Base-by-base conservation (phyloP, 176 grass and related monocot species). In the Paspalum notatum region DNA sequence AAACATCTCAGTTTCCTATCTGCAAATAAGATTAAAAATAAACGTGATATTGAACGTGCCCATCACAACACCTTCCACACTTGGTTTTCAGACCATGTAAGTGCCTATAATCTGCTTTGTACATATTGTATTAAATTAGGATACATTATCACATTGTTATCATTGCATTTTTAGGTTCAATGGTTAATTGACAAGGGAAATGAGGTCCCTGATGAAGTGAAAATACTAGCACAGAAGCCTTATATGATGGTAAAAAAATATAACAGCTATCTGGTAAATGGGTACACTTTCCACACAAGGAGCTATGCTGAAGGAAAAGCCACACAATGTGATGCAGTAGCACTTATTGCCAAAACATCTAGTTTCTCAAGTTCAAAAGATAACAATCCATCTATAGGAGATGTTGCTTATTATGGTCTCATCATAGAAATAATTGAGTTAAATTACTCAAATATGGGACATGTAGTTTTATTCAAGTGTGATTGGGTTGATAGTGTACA, bases 241-340 rank as follows among this genome's bases (percentile, higher is more conserved):
- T 71, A 49, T 71, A 71, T 3, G 45, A 71, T 71, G 68, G 45
- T 72, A 7, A 72, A 18, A 9, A 37, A 72, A 3, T 72, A 52
- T 2, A 72, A 37, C 7, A 72, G 8, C 22, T 71, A 71, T 51
- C 32, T 9, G 13, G 4, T 51, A 32, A 71, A 50, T 71, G 24
- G 46, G 5, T 70, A 2, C 43, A 48, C 8, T 39, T 66, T 42
- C 37, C 6, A 66, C 62, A 66, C 62, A 41, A 8, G 6, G 5
- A 66, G 38, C 15, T 39, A 8, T 64, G 62, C 14, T 39, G 32
- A 17, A 64, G 62, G 62, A 0, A 39, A 64, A 40, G 62, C 8
- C 3, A 64, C 14, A 17, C 32, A 64, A 39, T 18, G 62, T 64
- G 62, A 64, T 39, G 27, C 4, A 1, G 62, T 64, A 8, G 12